Evolutionary conservation across 768 basidiomycete genomes (phyloP), one percentile per base, ranked within the genome.

Genomic region (Rhizopogon roseolus): DNA sequence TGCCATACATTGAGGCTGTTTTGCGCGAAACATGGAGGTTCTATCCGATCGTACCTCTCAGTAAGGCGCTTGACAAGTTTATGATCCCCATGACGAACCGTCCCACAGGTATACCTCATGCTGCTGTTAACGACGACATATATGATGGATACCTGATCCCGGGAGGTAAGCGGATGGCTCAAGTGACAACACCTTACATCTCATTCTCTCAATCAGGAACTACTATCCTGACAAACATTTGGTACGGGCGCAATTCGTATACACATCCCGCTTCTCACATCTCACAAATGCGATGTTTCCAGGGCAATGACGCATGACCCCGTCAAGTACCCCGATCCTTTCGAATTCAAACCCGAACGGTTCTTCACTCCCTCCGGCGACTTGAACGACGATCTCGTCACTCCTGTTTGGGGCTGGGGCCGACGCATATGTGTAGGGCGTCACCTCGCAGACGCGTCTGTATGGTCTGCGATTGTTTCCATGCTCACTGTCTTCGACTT

Each of bases 231-330:
- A 36, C 56, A 13, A 51, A 54, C 29, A 8, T 54, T 7, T 55
- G 54, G 54, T 45, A 29, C 41, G 42, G 27, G 16, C 22, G 5
- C 28, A 17, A 16, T 3, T 38, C 1, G 6, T 10, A 17, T 4
- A 13, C 10, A 6, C 17, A n/a, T n/a, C n/a, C n/a, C n/a, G 9
- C 19, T 16, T n/a, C 22, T 9, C 14, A 6, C 22, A 14, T 22
- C 34, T 16, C n/a, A n/a, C 46, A 17, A 36, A 10, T 6, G 14
- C 16, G 14, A 6, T 22, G 5, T 42, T 13, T 25, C 8, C 37
- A 72, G 74, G 75, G 68, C 69, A 0, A 68, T 76, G 60, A 65
- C 70, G 1, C 73, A 73, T 46, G 70, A 78, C 41, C 66, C 71
- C 34, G 51, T 55, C 2, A 60, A 61, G 29, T 73, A 70, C 45